Conservation (phyloP, 208 protist species). For the Acanthamoeba royreba region DNA sequence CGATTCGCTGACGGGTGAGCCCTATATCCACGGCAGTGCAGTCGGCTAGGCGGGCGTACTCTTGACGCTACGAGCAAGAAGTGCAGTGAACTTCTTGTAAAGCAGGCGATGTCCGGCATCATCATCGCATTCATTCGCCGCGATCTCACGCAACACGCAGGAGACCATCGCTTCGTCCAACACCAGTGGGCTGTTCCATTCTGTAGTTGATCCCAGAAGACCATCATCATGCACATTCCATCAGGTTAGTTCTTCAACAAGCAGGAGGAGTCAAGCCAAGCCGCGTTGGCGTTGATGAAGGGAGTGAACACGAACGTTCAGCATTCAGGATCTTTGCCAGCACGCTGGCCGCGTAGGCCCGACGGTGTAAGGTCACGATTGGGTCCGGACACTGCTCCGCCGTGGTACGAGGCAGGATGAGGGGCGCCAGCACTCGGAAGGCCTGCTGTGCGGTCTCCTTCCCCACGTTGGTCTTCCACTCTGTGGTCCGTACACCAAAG, state of each 20-base stretch:
- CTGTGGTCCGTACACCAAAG: background rate
- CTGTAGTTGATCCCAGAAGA: background rate
- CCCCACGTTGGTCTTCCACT: background rate
- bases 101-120: background rate
- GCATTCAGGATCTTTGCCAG: background rate
- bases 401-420: too few species aligned
- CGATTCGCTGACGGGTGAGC: background rate
- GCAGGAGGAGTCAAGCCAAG: too few species aligned
- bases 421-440: background rate
- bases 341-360: background rate
- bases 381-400: background rate
- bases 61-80: background rate
- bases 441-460: background rate
- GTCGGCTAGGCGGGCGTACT: too few species aligned
- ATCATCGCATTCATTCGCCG: background rate
- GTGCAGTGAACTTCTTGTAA: background rate
- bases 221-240: background rate
- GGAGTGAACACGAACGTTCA: background rate
- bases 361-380: background rate
- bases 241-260: too few species aligned
- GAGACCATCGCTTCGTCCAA: background rate
- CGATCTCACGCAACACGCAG: background rate
- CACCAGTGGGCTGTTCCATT: background rate
- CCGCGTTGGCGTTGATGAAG: too few species aligned
- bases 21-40: too few species aligned